Conservation (phyloP, 2,329 filamentous ascomycete genomes). For the Cercospora canescens region DNA sequence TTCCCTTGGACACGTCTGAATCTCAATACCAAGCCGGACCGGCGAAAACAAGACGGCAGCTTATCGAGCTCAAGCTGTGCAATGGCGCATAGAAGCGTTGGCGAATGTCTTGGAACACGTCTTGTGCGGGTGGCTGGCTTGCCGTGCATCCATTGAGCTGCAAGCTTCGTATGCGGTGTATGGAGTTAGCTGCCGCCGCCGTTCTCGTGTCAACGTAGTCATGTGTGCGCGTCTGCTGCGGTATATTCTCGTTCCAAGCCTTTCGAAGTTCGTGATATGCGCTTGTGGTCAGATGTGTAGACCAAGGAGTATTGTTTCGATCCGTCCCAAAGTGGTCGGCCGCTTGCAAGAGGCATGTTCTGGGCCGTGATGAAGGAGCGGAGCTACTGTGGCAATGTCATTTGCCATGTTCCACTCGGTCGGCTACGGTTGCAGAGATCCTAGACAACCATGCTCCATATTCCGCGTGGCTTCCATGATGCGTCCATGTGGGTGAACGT, state of each 20-base stretch:
- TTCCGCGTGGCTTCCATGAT: not conserved
- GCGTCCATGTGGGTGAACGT: not conserved
- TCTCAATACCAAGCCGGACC: conserved; percentile 6
- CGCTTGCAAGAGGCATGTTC: not conserved
- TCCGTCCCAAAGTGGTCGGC: too few species aligned
- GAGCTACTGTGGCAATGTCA: not conserved
- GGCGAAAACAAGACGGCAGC: conserved; percentile 8
- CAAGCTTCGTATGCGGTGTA: not conserved
- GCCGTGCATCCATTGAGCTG: not conserved
- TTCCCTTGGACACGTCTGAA: not conserved
- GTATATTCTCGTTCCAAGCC: conserved; percentile 8
- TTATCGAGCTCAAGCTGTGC: conserved; percentile 6
- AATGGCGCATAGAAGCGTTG: conserved; percentile 5
- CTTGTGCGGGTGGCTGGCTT: not conserved
- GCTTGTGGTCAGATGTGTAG: not conserved
- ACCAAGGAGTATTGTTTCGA: not conserved
- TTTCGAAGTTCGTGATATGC: not conserved
- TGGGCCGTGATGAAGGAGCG: not conserved
- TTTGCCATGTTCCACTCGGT: not conserved
- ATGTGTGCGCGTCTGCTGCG: not conserved
- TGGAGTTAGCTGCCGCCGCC: not conserved
- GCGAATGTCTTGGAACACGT: not conserved
- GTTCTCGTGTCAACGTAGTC: not conserved
- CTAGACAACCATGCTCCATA: not conserved
- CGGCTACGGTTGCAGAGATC: not conserved